phyloP scores from a whole-genome alignment of 139 green algal genomes.

The Marvania coccoides region DNA sequence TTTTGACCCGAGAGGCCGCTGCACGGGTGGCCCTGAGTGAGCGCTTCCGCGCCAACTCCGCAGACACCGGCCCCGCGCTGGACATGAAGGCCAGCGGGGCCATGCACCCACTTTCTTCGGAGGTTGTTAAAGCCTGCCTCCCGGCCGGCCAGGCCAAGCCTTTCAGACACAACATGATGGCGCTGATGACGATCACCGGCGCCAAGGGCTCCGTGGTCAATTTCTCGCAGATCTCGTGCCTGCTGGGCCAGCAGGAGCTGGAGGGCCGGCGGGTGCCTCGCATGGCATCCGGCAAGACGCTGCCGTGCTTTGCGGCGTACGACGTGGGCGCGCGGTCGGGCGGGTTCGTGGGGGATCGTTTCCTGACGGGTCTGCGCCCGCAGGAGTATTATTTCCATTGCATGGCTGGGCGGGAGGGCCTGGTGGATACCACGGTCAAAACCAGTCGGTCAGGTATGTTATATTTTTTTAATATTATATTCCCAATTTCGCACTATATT shows the following conservation, averaged over 20 bases:
- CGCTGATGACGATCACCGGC: constrained; percentile 88
- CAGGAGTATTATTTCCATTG: constrained; percentile 99
- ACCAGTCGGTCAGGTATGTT: constrained; percentile 88
- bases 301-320: constrained; percentile 93
- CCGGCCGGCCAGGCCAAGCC: constrained; percentile 58
- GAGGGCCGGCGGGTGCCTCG: constrained; percentile 90
- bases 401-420: constrained; percentile 95
- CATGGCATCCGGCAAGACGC: constrained; percentile 87
- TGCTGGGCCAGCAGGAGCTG: constrained; percentile 97
- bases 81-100: constrained; percentile 47
- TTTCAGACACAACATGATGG: constrained; percentile 92
- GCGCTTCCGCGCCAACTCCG: constrained; percentile 50
- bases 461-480: too few relatives aligned
- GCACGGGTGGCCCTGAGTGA: constrained; percentile 28
- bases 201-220: constrained; percentile 96
- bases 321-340: constrained; percentile 69
- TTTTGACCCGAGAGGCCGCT: background rate
- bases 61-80: constrained; percentile 48
- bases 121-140: constrained; percentile 80
- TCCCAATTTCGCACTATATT: too few relatives aligned
- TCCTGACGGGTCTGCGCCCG: constrained; percentile 64
- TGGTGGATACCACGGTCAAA: constrained; percentile 97
- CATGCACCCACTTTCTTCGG: constrained; percentile 77
- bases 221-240: constrained; percentile 91
- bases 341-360: constrained; percentile 92